Percentiles rank a stretch among this genome's conserved stretches.
Evolutionary conservation across 2,329 filamentous ascomycete species (phyloP).

Genomic region (Lachnellula subtilissima): DNA sequence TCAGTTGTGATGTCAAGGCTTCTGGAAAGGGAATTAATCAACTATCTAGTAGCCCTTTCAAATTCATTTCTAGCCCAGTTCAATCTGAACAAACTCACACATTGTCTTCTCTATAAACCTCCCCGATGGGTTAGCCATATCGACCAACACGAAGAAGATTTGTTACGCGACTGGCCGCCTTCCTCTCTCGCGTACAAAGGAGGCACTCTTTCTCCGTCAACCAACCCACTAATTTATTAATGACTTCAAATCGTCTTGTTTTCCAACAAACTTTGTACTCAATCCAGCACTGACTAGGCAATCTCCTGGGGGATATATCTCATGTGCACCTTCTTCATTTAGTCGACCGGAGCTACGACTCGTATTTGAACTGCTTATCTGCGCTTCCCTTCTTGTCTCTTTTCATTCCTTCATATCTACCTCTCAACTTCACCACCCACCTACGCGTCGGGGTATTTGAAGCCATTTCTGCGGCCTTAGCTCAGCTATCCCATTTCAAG

Average conservation of each 20-base stretch:
- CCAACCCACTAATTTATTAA: neutral
- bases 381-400: constrained; percentile 17
- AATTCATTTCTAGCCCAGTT: neutral
- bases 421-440: constrained; percentile 15
- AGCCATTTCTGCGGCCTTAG: constrained; percentile 24
- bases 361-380: constrained; percentile 26
- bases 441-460: constrained; percentile 27
- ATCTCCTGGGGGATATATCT: constrained; percentile 8
- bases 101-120: neutral
- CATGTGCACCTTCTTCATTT: constrained; percentile 28
- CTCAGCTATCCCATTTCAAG: constrained; percentile 9
- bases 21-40: too few species aligned
- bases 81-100: too few species aligned
- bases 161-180: neutral
- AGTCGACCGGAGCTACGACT: constrained; percentile 28
- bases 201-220: neutral
- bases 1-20: too few species aligned
- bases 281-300: neutral
- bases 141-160: neutral
- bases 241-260: neutral
- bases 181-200: neutral
- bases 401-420: constrained; percentile 20
- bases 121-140: neutral
- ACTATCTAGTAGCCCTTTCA: too few species aligned
- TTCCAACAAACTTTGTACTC: neutral